Evolutionary conservation across 192 early-diverging fungal species (phyloP), one percentile per base, ranked within the genome.

Genomic region (Coemansia asiatica): DNA sequence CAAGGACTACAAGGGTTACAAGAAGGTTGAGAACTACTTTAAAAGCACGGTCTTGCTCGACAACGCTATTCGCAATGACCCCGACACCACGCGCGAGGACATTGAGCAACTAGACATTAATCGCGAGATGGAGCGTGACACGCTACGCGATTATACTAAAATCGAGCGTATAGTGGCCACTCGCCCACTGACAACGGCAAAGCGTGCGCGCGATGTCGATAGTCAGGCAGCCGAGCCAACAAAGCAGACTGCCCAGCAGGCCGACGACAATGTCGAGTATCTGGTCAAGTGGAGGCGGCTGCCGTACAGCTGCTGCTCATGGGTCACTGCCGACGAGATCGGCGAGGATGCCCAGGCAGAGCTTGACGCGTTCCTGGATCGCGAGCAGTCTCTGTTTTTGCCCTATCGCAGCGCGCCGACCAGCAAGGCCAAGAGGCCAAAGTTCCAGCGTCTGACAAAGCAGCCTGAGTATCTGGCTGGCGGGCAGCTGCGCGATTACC

Each of bases 401-500:
- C 91, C 98, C 19, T 85, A 92, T 61, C 89, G 85, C 66, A 75
- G 79, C 54, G 83, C 81, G 47, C 51, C 72, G 48, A 72, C 67
- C 8, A 68, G 8, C 60, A 85, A 75, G 22, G 71, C 75, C 25
- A 86, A 89, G 57, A 85, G 97, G 16, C 90, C 92, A 12, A 78
- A 85, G 58, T 98, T 94, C 78, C 88, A 91, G 68, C 83, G 78
- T 29, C 82, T 96, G 67, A 56, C 83, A 22, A 86, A 85, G 27
- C 94, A 97, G 70, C 94, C 96, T 0, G 83, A 81, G 25, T 98
- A 91, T 68, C 76, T 98, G 64, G 67, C 66, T 0, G 94, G 94
- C 35, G 95, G 96, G 16, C 83, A 93, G 56, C 85, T 99, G 51
- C 87, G 96, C 35, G 95, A 98, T 66, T 99, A 98, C 73, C 98